A percentile compares a stretch with the other conserved stretches of the same genome.
phyloP scores from a whole-genome alignment of 768 basidiomycete species.

The Zangia roseola region DNA sequence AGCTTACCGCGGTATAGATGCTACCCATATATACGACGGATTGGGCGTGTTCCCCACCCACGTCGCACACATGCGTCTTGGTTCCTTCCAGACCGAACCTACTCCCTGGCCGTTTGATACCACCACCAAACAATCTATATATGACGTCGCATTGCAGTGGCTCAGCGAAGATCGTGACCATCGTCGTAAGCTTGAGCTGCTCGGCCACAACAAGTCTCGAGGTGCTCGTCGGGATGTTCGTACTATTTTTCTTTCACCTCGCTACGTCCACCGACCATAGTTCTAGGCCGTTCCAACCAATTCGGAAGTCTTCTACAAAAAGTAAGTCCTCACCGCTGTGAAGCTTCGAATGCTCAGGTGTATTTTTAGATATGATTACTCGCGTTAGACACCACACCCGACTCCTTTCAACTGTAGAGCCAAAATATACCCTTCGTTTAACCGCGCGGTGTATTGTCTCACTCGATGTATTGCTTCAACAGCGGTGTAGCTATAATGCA shows the following conservation, averaged over 20 bases:
- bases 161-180: slow-evolving; percentile 77
- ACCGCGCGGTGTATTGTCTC: slow-evolving; percentile 11
- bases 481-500: slow-evolving; percentile 6
- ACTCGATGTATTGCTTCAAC: slow-evolving; percentile 14
- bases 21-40: slow-evolving; percentile 97
- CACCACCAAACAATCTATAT: slow-evolving; percentile 41
- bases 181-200: slow-evolving; percentile 55
- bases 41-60: slow-evolving; percentile 90
- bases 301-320: slow-evolving; percentile 83
- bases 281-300: slow-evolving; percentile 61
- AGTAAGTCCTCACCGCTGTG: slow-evolving; percentile 49
- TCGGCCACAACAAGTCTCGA: slow-evolving; percentile 57
- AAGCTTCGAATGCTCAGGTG: slow-evolving; percentile 3
- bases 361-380: slow-evolving; percentile 49
- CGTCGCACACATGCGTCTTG: slow-evolving; percentile 87
- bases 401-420: background rate
- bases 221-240: slow-evolving; percentile 61
- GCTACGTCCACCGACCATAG: slow-evolving; percentile 3
- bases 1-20: slow-evolving; percentile 51
- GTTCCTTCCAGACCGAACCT: slow-evolving; percentile 65
- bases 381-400: slow-evolving; percentile 32
- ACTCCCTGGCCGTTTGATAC: slow-evolving; percentile 64
- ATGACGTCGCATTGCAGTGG: slow-evolving; percentile 82
- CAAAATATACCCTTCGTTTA: slow-evolving; percentile 6
- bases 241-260: slow-evolving; percentile 12